A percentile compares a stretch with the other conserved stretches of the same genome.
These are phyloP conservation scores for Neofusicoccum sp. DNA, from an alignment of 2,329 filamentous ascomycete genomes.

Conservation along the genomic window DNA sequence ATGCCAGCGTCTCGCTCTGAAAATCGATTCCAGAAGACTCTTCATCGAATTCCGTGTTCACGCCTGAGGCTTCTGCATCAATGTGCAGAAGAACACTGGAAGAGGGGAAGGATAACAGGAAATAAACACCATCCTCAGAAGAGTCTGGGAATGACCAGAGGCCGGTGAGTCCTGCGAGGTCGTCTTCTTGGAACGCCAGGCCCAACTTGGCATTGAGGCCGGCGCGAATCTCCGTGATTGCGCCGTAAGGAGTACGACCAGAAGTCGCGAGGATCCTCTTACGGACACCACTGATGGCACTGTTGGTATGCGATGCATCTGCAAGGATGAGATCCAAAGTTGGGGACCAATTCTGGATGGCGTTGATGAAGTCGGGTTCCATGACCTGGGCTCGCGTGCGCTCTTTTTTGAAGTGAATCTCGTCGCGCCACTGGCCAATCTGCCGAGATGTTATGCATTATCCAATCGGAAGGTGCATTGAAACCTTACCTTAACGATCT, in stretches of 20 bases:
- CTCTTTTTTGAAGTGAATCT: constrained; percentile 18
- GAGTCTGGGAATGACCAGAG: constrained; percentile 36
- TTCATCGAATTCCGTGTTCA: constrained; percentile 18
- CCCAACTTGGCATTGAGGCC: constrained; percentile 41
- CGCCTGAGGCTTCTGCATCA: constrained; percentile 20
- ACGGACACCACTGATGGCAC: constrained; percentile 21
- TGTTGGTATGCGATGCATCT: constrained; percentile 12
- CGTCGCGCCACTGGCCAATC: constrained; percentile 17
- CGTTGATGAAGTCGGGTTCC: constrained; percentile 53
- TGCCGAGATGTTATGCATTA: not conserved
- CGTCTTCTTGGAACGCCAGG: constrained; percentile 27
- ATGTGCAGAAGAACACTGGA: constrained; percentile 32
- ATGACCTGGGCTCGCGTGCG: constrained; percentile 47
- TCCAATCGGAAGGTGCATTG: not conserved
- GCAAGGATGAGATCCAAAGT: constrained; percentile 48
- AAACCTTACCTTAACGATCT: constrained; percentile 65
- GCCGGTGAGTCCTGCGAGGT: constrained; percentile 33
- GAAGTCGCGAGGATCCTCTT: constrained; percentile 39
- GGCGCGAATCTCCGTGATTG: constrained; percentile 43
- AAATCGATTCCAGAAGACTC: constrained; percentile 30
- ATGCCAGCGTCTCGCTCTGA: constrained; percentile 32
- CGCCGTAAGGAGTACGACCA: constrained; percentile 44
- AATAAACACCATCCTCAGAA: constrained; percentile 30
- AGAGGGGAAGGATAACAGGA: constrained; percentile 37
- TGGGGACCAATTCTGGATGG: constrained; percentile 62